A percentile compares a stretch with the other conserved stretches of the same genome.
Conservation (phyloP, 208 protist genomes). For the Novymonas esmeraldas region DNA sequence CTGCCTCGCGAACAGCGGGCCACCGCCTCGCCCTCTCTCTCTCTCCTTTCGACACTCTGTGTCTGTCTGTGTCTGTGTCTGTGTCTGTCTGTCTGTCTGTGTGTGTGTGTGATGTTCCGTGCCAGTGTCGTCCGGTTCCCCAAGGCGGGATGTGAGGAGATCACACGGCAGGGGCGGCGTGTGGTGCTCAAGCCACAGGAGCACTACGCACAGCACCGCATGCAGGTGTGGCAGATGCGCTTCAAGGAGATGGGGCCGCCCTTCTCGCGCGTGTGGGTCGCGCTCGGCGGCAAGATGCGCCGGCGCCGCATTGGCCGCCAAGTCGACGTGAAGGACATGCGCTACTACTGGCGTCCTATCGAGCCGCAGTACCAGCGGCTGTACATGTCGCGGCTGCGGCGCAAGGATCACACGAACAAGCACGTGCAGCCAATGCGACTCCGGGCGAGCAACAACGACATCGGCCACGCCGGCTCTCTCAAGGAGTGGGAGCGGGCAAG, state of each 20-base stretch:
- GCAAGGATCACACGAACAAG: constrained; percentile 70
- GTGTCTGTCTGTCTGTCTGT: background rate
- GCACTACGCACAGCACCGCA: constrained; percentile 71
- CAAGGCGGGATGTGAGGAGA: constrained; percentile 86
- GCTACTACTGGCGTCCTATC: constrained; percentile 91
- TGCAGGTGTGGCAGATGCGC: constrained; percentile 88
- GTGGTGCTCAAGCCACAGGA: constrained; percentile 76
- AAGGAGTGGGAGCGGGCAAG: constrained; percentile 80
- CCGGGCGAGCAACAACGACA: constrained; percentile 72
- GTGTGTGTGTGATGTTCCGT: constrained; percentile 61
- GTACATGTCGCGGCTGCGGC: constrained; percentile 86
- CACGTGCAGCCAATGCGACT: constrained; percentile 62
- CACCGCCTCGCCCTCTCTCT: too few relatives aligned
- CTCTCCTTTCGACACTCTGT: background rate
- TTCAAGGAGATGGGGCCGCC: constrained; percentile 91
- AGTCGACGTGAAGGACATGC: constrained; percentile 88
- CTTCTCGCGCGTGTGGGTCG: constrained; percentile 87
- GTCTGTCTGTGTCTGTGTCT: constrained; percentile 1
- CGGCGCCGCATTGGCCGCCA: constrained; percentile 88
- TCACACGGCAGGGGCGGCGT: constrained; percentile 70
- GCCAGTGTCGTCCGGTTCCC: constrained; percentile 48
- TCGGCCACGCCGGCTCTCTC: constrained; percentile 50
- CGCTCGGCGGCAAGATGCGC: constrained; percentile 90
- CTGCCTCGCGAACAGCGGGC: too few relatives aligned
- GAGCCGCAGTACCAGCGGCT: constrained; percentile 92